Conservation (phyloP, 192 early-diverging fungal genomes). For the Helicostylum pulchrum region DNA sequence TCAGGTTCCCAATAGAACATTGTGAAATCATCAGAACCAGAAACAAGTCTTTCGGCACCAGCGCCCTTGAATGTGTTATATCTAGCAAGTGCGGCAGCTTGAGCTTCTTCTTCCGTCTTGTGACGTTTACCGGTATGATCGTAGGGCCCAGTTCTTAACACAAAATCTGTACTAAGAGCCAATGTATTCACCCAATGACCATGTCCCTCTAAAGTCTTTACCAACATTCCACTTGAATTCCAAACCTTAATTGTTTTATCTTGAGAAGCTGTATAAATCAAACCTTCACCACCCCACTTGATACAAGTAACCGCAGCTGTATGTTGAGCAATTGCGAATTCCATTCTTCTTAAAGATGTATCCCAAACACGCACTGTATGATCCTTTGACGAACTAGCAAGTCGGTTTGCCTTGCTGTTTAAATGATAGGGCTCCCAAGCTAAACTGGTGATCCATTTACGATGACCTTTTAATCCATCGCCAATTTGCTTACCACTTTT, state of each 20-base stretch:
- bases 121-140: constrained; percentile 78
- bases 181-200: constrained; percentile 97
- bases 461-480: constrained; percentile 77
- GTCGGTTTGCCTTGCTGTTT: constrained; percentile 71
- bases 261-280: constrained; percentile 87
- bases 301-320: constrained; percentile 92
- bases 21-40: constrained; percentile 96
- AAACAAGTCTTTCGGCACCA: constrained; percentile 78
- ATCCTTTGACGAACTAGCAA: constrained; percentile 93
- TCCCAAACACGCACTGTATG: constrained; percentile 94
- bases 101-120: constrained; percentile 62
- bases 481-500: constrained; percentile 78
- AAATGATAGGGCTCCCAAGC: constrained; percentile 93
- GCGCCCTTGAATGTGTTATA: constrained; percentile 70
- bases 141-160: constrained; percentile 84
- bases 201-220: constrained; percentile 85
- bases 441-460: constrained; percentile 84
- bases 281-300: constrained; percentile 94
- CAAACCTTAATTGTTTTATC: constrained; percentile 98
- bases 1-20: constrained; percentile 94
- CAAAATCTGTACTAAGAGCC: constrained; percentile 87
- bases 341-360: constrained; percentile 64
- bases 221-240: constrained; percentile 80
- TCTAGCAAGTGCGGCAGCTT: constrained; percentile 69
- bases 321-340: constrained; percentile 83